These are phyloP conservation scores for Podaxis sp. DNA, from an alignment of 768 basidiomycete species.

Conservation along the genomic window DNA sequence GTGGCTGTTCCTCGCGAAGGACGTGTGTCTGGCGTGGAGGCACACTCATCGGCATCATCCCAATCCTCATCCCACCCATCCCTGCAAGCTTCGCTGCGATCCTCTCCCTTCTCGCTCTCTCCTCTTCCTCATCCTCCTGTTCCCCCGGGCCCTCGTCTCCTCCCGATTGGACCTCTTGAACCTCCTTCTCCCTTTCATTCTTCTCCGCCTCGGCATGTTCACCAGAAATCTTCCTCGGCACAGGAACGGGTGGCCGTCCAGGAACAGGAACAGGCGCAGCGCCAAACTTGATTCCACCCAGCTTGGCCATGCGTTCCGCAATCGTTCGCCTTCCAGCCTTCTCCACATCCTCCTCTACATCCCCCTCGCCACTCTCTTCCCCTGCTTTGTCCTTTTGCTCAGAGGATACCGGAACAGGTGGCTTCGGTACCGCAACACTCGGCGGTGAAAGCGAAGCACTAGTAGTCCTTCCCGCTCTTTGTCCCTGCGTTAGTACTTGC, in stretches of 20 bases:
- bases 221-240: conserved; percentile 21
- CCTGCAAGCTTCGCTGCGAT: conserved; percentile 52
- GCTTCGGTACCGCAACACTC: background rate
- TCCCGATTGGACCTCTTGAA: conserved; percentile 28
- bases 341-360: conserved; percentile 41
- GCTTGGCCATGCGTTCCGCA: conserved; percentile 92
- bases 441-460: background rate
- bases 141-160: conserved; percentile 14
- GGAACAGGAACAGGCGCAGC: conserved; percentile 35
- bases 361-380: conserved; percentile 31
- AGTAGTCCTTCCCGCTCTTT: background rate
- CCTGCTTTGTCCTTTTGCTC: conserved; percentile 10
- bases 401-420: conserved; percentile 1
- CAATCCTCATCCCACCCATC: conserved; percentile 60
- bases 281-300: conserved; percentile 85
- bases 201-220: conserved; percentile 13
- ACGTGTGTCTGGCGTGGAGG: conserved; percentile 31
- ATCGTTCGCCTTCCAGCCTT: conserved; percentile 65
- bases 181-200: conserved; percentile 34
- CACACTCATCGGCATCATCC: conserved; percentile 47
- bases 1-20: conserved; percentile 20
- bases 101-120: conserved; percentile 51
- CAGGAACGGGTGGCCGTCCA: conserved; percentile 26
- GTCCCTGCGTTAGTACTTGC: background rate
- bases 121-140: conserved; percentile 52